Evolutionary conservation across 2,329 filamentous ascomycete genomes (phyloP).

Genomic region (Thielaviopsis populi): DNA sequence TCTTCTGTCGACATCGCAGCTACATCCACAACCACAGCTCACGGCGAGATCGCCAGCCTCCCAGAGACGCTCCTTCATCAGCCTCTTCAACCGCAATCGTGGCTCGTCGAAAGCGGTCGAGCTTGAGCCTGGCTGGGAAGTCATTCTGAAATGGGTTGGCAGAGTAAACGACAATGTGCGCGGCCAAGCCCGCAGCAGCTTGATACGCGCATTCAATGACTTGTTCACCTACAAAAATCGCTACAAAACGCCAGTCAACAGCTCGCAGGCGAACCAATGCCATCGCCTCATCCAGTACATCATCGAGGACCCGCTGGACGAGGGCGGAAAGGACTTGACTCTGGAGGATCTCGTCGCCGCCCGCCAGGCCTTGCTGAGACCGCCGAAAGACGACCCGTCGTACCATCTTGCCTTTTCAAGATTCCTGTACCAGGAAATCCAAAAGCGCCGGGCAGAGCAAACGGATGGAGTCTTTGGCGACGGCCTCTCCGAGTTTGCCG

Average conservation of each 20-base stretch:
- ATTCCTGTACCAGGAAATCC: slow-evolving; percentile 27
- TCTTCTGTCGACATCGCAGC: not conserved
- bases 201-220: slow-evolving; percentile 47
- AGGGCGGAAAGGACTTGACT: slow-evolving; percentile 24
- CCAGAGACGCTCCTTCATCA: slow-evolving; percentile 8
- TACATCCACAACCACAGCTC: not conserved
- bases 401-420: slow-evolving; percentile 35
- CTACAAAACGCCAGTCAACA: slow-evolving; percentile 39
- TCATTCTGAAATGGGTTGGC: slow-evolving; percentile 52
- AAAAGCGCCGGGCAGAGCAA: slow-evolving; percentile 15
- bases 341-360: slow-evolving; percentile 32
- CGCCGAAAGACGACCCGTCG: slow-evolving; percentile 29
- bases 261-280: slow-evolving; percentile 47
- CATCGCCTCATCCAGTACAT: slow-evolving; percentile 47
- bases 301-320: slow-evolving; percentile 25
- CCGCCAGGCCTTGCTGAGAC: slow-evolving; percentile 29
- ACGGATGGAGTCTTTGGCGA: slow-evolving; percentile 18
- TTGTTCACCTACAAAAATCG: slow-evolving; percentile 45
- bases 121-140: slow-evolving; percentile 55
- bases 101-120: slow-evolving; percentile 23
- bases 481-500: slow-evolving; percentile 15
- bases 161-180: slow-evolving; percentile 48
- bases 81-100: not conserved
- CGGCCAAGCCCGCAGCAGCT: slow-evolving; percentile 45
- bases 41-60: not conserved